These are phyloP conservation scores for Colletotrichum caudatum DNA, from an alignment of 2,329 filamentous ascomycete species.

Conservation along the genomic window DNA sequence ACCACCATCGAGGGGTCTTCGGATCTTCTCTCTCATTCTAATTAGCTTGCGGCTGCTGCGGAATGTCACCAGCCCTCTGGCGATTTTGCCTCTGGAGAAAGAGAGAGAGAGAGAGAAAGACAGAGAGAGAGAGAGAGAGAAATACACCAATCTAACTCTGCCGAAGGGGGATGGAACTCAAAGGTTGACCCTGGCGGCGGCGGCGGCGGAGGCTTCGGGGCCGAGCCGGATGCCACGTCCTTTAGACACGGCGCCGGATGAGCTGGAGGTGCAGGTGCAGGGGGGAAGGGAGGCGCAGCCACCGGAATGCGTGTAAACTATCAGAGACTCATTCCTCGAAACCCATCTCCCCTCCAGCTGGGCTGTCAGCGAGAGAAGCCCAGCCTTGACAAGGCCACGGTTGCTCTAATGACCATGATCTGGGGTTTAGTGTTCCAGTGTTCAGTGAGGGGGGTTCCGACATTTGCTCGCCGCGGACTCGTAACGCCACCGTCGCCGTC, in stretches of 20 bases:
- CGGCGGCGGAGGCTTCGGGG: background rate
- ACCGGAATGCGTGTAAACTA: background rate
- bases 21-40: background rate
- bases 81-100: background rate
- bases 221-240: constrained; percentile 11
- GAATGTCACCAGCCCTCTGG: background rate
- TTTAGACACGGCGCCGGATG: background rate
- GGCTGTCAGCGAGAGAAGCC: background rate
- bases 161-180: constrained; percentile 16
- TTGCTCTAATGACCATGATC: background rate
- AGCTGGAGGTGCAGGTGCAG: background rate
- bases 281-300: background rate
- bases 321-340: background rate
- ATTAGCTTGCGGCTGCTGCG: background rate
- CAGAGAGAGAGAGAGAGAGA: background rate
- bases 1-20: background rate
- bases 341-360: too few relatives aligned
- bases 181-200: background rate
- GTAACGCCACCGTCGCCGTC: background rate
- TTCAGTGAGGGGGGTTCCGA: background rate
- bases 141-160: constrained; percentile 21
- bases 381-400: background rate
- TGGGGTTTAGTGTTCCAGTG: background rate
- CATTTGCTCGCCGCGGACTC: background rate
- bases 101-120: background rate